These are phyloP conservation scores for Hyaloscypha hepaticicola DNA, from an alignment of 495 filamentous ascomycete genomes.

Conservation along the genomic window DNA sequence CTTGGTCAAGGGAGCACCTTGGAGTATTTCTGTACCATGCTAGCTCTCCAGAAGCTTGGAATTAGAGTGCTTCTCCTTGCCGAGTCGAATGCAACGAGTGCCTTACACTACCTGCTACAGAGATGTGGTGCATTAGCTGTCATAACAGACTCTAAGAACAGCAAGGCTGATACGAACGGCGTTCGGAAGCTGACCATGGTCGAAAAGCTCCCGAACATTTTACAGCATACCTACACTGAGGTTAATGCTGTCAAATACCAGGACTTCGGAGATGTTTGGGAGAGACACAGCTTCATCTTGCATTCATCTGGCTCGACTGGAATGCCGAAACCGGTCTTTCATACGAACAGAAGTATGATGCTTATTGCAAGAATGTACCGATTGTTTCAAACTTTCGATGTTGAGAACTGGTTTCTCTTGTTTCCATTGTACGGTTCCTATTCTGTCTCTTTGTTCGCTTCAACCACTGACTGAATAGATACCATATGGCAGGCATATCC, in stretches of 20 bases:
- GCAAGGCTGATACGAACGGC: constrained; percentile 18
- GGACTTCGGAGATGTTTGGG: constrained; percentile 31
- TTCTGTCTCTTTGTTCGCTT: background rate
- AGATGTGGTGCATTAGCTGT: constrained; percentile 26
- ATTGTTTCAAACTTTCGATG: constrained; percentile 28
- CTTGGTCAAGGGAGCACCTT: constrained; percentile 28
- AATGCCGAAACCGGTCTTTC: constrained; percentile 33
- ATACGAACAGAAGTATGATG: constrained; percentile 35
- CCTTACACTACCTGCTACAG: constrained; percentile 26
- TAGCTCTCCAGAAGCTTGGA: constrained; percentile 33
- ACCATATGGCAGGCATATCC: constrained; percentile 33
- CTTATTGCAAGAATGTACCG: constrained; percentile 34
- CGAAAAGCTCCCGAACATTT: constrained; percentile 9
- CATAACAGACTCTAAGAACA: constrained; percentile 29
- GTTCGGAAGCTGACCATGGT: constrained; percentile 26
- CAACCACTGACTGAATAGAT: constrained; percentile 18
- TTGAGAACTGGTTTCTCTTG: constrained; percentile 33
- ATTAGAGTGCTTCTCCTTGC: constrained; percentile 29
- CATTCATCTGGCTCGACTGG: constrained; percentile 34
- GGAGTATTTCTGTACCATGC: constrained; percentile 30
- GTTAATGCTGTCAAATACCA: constrained; percentile 30
- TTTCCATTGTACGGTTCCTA: constrained; percentile 30
- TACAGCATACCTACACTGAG: background rate
- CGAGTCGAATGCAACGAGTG: constrained; percentile 28
- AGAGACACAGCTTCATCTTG: constrained; percentile 32